Evolutionary conservation across 805 yeast genomes (phyloP).

Genomic region (Lipomyces sp.): DNA sequence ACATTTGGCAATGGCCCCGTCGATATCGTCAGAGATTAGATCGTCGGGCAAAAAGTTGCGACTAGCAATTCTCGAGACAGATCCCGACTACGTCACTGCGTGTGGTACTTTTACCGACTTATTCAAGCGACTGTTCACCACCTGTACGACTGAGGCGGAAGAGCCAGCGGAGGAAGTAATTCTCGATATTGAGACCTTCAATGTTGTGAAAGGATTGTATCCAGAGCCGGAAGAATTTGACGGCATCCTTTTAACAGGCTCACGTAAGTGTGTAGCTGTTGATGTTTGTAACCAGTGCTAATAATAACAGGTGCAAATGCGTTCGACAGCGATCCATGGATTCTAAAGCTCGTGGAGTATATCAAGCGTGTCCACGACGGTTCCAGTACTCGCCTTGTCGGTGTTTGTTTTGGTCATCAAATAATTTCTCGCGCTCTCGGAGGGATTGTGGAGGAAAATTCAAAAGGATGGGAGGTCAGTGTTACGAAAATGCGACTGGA

Average conservation of each 20-base stretch:
- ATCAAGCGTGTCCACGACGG: constrained; percentile 19
- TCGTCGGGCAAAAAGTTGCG: constrained; percentile 15
- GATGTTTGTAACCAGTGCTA: constrained; percentile 29
- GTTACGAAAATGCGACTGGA: constrained; percentile 56
- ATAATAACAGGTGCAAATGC: constrained; percentile 39
- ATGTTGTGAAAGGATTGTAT: constrained; percentile 44
- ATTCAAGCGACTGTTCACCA: constrained; percentile 41
- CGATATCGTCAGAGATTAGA: background rate
- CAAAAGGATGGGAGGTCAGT: constrained; percentile 77
- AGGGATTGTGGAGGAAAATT: constrained; percentile 60
- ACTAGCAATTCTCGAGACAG: constrained; percentile 47
- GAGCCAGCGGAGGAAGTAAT: constrained; percentile 24
- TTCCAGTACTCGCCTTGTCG: constrained; percentile 49
- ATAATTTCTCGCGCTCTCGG: constrained; percentile 71
- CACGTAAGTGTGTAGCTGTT: constrained; percentile 36
- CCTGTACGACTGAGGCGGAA: constrained; percentile 39
- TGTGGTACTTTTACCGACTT: constrained; percentile 46
- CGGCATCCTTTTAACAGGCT: constrained; percentile 48
- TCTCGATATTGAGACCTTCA: constrained; percentile 35
- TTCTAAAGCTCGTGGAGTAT: constrained; percentile 44
- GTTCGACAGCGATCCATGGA: constrained; percentile 47
- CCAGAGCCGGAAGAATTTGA: constrained; percentile 42
- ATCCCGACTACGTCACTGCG: constrained; percentile 40
- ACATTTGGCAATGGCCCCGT: background rate
- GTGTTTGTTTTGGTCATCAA: constrained; percentile 91